A percentile compares a stretch with the other conserved stretches of the same genome.
Evolutionary conservation across 179 eudicot species (phyloP).

Genomic region (Vitellaria paradoxa): DNA sequence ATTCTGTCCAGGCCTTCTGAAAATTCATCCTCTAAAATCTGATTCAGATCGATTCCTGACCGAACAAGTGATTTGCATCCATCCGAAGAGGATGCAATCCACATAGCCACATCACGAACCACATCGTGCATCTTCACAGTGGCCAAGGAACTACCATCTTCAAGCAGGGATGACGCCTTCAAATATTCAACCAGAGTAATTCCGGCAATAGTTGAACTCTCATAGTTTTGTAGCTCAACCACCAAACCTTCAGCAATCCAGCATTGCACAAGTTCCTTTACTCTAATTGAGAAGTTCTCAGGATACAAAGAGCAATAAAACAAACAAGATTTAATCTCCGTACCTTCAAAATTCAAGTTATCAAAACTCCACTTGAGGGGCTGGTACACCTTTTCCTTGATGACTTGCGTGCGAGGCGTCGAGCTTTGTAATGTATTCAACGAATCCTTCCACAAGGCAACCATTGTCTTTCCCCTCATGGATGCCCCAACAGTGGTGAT

Average conservation of each 20-base stretch:
- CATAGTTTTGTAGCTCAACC: neutral
- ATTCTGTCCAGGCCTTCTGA: neutral
- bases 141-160: neutral
- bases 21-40: neutral
- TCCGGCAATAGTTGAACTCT: neutral
- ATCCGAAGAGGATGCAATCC: neutral
- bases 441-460: neutral
- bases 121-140: constrained; percentile 13
- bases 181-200: neutral
- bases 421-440: neutral
- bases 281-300: constrained; percentile 3
- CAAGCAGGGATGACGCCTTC: neutral
- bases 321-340: constrained; percentile 1
- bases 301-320: constrained; percentile 14
- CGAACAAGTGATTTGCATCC: constrained; percentile 1
- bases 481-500: constrained; percentile 11
- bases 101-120: constrained; percentile 9
- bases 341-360: neutral
- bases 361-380: constrained; percentile 4
- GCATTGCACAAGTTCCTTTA: constrained; percentile 11
- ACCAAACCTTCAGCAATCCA: constrained; percentile 13
- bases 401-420: neutral
- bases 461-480: constrained; percentile 11
- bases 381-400: neutral
- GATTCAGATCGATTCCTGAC: neutral